phyloP scores from a whole-genome alignment of 192 early-diverging fungal species.

The Coemansia sp. region DNA sequence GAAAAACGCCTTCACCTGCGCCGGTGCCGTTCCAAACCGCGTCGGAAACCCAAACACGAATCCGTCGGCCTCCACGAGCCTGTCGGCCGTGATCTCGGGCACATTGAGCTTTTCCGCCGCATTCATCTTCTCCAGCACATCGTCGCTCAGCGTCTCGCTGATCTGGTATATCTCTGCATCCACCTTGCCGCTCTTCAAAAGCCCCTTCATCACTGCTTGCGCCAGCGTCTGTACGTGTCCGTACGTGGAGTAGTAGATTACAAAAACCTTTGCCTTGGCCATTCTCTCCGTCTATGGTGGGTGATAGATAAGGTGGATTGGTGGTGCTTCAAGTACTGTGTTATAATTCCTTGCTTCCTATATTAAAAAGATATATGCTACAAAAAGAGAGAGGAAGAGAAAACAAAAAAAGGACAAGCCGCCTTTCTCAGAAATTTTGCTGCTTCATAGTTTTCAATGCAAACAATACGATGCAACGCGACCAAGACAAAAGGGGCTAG shows the following conservation, averaged over 20 bases:
- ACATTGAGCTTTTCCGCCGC: constrained; percentile 54
- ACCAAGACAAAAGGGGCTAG: too few species aligned
- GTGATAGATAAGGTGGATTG: too few species aligned
- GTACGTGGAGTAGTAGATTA: constrained; percentile 66
- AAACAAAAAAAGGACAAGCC: too few species aligned
- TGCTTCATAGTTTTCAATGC: too few species aligned
- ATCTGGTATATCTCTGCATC: constrained; percentile 59
- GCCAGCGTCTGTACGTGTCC: constrained; percentile 71
- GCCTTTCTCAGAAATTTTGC: too few species aligned
- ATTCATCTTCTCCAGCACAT: constrained; percentile 64
- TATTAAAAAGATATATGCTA: too few species aligned
- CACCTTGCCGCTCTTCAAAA: constrained; percentile 45
- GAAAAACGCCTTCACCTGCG: constrained; percentile 34
- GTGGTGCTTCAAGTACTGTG: too few species aligned
- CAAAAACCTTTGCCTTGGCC: constrained; percentile 57
- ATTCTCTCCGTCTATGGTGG: constrained; percentile 6
- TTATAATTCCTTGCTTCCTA: too few species aligned
- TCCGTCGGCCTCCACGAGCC: constrained; percentile 53
- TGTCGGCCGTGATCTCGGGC: constrained; percentile 57
- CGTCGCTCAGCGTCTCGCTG: constrained; percentile 59
- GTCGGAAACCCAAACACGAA: constrained; percentile 37
- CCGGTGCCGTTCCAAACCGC: constrained; percentile 30
- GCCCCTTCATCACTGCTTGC: constrained; percentile 59
- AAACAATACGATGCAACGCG: too few species aligned
- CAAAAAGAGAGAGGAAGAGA: too few species aligned